Evolutionary conservation across 2,329 filamentous ascomycete species (phyloP).

Genomic region (Pyrenochaeta sp.): DNA sequence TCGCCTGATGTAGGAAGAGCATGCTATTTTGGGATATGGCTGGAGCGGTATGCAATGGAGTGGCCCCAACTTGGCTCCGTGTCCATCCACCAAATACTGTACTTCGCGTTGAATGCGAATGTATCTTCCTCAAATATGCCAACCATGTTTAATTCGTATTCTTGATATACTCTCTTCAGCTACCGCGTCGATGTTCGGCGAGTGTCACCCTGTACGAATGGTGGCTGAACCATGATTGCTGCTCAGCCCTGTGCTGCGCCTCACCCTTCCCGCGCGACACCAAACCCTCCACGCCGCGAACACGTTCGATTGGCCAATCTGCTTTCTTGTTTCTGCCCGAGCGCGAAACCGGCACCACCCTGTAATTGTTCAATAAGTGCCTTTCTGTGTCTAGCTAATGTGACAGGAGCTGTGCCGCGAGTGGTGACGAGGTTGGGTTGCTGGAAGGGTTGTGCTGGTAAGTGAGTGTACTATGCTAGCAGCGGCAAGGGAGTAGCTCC

Average conservation of each 20-base stretch:
- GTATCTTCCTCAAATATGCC: not conserved
- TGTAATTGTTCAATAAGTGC: conserved; percentile 16
- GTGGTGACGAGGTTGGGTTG: conserved; percentile 1
- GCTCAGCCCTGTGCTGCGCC: conserved; percentile 22
- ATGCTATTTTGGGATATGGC: conserved; percentile 29
- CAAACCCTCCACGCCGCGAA: conserved; percentile 14
- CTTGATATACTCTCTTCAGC: conserved; percentile 15
- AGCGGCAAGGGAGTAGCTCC: conserved; percentile 3
- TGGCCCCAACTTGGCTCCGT: conserved; percentile 10
- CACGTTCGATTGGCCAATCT: conserved; percentile 25
- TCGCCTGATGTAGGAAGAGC: conserved; percentile 10
- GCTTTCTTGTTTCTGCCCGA: conserved; percentile 34
- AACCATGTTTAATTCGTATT: conserved; percentile 4
- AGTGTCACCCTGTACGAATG: conserved; percentile 5
- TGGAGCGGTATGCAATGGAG: conserved; percentile 1
- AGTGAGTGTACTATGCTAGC: conserved; percentile 1
- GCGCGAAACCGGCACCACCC: conserved; percentile 33
- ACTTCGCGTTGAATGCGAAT: conserved; percentile 2
- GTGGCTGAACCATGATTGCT: conserved; percentile 17
- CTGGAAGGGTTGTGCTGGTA: conserved; percentile 1
- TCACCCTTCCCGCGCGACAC: conserved; percentile 17
- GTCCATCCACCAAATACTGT: not conserved
- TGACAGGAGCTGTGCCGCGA: not conserved
- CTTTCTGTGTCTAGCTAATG: conserved; percentile 2
- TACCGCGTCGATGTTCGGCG: not conserved